Evolutionary conservation across 2,329 filamentous ascomycete species (phyloP), one percentile per base, ranked within the genome.

Genomic region (Sphaerulina musiva): DNA sequence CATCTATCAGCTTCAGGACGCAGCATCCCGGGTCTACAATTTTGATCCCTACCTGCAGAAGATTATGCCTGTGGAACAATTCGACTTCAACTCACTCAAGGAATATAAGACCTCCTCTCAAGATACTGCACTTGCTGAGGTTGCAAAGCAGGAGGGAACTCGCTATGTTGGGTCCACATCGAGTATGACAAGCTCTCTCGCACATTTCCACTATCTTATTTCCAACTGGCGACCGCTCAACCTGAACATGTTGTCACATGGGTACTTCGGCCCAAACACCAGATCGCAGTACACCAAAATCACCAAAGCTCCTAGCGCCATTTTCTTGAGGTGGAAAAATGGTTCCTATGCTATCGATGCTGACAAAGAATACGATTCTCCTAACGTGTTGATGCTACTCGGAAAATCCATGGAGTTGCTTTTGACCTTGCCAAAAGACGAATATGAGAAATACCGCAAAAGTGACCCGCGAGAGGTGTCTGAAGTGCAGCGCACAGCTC

Each of bases 391-490:
- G 47, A 93, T 87, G 72, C 89, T 92, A 78, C 80, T 98, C 12
- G 93, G 93, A 11, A 93, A 95, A 67, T 95, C 91, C 0, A 90
- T 98, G 84, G 93, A 98, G 71, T 96, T 97, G 72, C 79, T 97
- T 31, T 78, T 98, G 29, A 97, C 93, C 0, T 72, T 93, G 14
- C 80, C 87, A 1, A 91, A 83, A 51, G 81, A 87, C 6, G 85
- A 95, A 1, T 98, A 87, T 66, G 90, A 96, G 71, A 84, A 84
- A 59, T 97, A 95, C 69, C 82, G 89, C 48, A 83, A 81, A 58
- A 78, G 76, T 23, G 82, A 82, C 58, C 82, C 83, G 1, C 80
- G 86, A 59, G 77, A 85, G 65, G 80, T 95, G 26, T 78, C 83
- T 0, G 82, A 89, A 46, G 83, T 87, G 64, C 83, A 91, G 66